Percentiles rank a stretch among this genome's conserved stretches.
Conservation (phyloP, 2,329 filamentous ascomycete genomes). For the Ascochyta clinopodiicola region DNA sequence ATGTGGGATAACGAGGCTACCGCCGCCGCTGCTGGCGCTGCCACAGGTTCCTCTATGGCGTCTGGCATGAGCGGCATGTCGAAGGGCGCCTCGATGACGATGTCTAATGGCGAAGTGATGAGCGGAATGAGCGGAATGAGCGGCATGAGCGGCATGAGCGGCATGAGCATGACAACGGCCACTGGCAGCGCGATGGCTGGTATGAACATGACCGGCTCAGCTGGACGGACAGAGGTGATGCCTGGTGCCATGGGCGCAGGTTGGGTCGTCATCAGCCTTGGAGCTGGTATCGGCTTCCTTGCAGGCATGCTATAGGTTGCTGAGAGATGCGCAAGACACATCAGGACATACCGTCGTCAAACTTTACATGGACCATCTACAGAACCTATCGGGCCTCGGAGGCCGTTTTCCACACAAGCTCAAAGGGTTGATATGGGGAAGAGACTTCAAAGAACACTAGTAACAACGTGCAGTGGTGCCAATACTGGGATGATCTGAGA, state of each 20-base stretch:
- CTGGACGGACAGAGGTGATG: constrained; percentile 13
- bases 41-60: constrained; percentile 32
- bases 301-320: constrained; percentile 15
- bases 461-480: neutral
- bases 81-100: constrained; percentile 30
- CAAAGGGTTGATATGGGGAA: neutral
- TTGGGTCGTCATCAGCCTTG: constrained; percentile 23
- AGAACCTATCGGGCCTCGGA: neutral
- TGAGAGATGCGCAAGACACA: neutral
- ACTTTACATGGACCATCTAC: neutral
- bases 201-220: constrained; percentile 23
- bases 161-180: constrained; percentile 42
- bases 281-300: constrained; percentile 25
- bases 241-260: constrained; percentile 14
- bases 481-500: too few species aligned
- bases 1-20: constrained; percentile 19
- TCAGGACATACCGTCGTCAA: neutral
- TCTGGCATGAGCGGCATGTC: constrained; percentile 46
- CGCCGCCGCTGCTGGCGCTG: neutral
- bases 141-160: constrained; percentile 8
- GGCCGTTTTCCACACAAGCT: neutral
- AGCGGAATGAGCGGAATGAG: constrained; percentile 11
- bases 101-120: constrained; percentile 27
- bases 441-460: neutral
- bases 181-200: constrained; percentile 51